A percentile compares a stretch with the other conserved stretches of the same genome.
These are phyloP conservation scores for Lignosus rhinocerotis DNA, from an alignment of 1,284 basidiomycete species.

Conservation along the genomic window DNA sequence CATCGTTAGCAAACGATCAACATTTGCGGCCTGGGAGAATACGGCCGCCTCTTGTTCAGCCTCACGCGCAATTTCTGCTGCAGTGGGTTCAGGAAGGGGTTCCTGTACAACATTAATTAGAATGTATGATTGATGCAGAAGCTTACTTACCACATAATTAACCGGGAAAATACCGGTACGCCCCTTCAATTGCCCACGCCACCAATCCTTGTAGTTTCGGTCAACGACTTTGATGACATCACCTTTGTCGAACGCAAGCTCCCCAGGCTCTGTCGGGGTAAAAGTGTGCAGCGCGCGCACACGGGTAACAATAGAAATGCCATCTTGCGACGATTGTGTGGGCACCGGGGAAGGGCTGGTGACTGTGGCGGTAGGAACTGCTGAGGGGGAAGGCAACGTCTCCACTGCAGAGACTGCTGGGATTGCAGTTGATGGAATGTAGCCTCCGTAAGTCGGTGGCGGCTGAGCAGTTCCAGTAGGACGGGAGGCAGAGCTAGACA, in stretches of 20 bases:
- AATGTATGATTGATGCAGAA: not conserved
- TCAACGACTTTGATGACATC: slow-evolving; percentile 97
- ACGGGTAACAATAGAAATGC: slow-evolving; percentile 64
- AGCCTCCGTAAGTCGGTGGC: slow-evolving; percentile 33
- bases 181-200: slow-evolving; percentile 92
- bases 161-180: slow-evolving; percentile 97
- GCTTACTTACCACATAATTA: slow-evolving; percentile 83
- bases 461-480: slow-evolving; percentile 15
- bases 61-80: slow-evolving; percentile 79
- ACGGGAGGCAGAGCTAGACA: slow-evolving; percentile 24
- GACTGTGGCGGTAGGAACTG: slow-evolving; percentile 23
- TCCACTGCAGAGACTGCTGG: slow-evolving; percentile 30
- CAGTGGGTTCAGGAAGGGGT: slow-evolving; percentile 84
- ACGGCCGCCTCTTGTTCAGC: slow-evolving; percentile 89
- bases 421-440: slow-evolving; percentile 33
- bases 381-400: slow-evolving; percentile 33
- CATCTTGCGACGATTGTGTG: slow-evolving; percentile 34
- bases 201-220: slow-evolving; percentile 97
- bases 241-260: slow-evolving; percentile 90
- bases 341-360: slow-evolving; percentile 33
- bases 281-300: slow-evolving; percentile 93
- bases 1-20: slow-evolving; percentile 85
- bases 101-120: slow-evolving; percentile 52
- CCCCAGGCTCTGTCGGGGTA: slow-evolving; percentile 86
- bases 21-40: slow-evolving; percentile 81